Evolutionary conservation across 805 yeast genomes (phyloP), one percentile per base, ranked within the genome.

Genomic region (Ogataea nakhonphanomensis): DNA sequence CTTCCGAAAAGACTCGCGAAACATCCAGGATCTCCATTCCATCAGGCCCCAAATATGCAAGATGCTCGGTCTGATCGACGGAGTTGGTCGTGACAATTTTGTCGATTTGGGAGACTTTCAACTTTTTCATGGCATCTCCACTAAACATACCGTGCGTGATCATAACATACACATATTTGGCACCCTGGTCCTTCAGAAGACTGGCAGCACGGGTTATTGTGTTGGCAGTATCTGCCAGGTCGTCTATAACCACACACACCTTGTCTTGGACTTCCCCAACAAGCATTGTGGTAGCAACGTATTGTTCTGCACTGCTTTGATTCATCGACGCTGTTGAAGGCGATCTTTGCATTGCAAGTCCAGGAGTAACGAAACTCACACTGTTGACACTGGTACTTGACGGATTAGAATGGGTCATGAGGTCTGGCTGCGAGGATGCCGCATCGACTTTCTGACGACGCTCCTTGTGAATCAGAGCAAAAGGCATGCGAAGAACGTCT

Each of bases 391-490:
- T 45, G 3, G 54, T 30, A 1, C 46, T 33, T 6, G 57, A 51
- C 7, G 44, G 33, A 24, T 50, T 51, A 4, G 49, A 41, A 13
- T 47, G 45, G 20, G 31, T 22, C 44, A 44, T 44, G 8, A 46
- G 26, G 4, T 30, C 50, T 3, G 40, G 35, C 3, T 40, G 42
- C 13, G 37, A 11, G 2, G 37, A 26, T 20, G 56, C 52, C 27
- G 53, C 58, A 11, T 70, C 58, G 6, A 63, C 61, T 41, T 65
- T 68, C 33, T 71, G 75, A 49, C 95, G 71, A 58, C 95, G 73
- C 59, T 93, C 99, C 64, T 93, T 93, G 65, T 93, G 98, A 49
- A 93, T 89, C 63, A 93, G 70, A 0, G 99, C 99, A 68, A 93
- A 90, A 20, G 89, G 76, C 69, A 93, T 76, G 13, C 87, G 89